Evolutionary conservation across 2,329 filamentous ascomycete genomes (phyloP), one percentile per base, ranked within the genome.

Genomic region (Alternaria gansuensis): DNA sequence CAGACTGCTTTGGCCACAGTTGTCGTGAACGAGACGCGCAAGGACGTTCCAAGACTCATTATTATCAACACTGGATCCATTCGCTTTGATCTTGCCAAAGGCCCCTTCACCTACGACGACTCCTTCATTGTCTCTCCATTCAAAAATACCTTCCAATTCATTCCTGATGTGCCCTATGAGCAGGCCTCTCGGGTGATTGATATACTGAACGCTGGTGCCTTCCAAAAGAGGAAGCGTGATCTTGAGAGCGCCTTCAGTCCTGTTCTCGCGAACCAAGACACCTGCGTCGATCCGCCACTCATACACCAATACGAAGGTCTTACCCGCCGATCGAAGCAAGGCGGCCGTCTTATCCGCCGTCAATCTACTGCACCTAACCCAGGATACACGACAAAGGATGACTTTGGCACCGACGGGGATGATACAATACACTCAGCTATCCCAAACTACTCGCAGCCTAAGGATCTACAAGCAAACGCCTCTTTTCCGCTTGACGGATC

Each of bases 11-110:
- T 87, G 8, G 77, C 82, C 5, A 79, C 79, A 0, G 77, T 81
- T 1, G 83, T 89, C 2, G 77, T 87, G 31, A 87, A 84, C 63
- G 66, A 82, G 40, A 79, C 80, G 14, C 80, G 84, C n/a, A 76
- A 78, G 37, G 76, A 82, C 54, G 81, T 76, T 26, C 77, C 86
- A 2, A 82, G 87, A 29, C 77, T 88, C 43, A 82, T 88, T 59
- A 80, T 88, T 60, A 81, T 82, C 60, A 89, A 89, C 73, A 87
- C 85, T 0, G 87, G 86, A 26, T 81, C 80, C 31, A 80, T 89
- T 24, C 83, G 87, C 2, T 89, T 88, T 66, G 87, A 89, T 64
- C 74, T 90, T 11, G 81, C 85, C 59, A 81, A 88, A 72, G 87
- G 87, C 0, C 85, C 85, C 0, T 89, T 89, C 68, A 88, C 86